Evolutionary conservation across 192 early-diverging fungal genomes (phyloP).

Genomic region (Rhizophagus prolifer): DNA sequence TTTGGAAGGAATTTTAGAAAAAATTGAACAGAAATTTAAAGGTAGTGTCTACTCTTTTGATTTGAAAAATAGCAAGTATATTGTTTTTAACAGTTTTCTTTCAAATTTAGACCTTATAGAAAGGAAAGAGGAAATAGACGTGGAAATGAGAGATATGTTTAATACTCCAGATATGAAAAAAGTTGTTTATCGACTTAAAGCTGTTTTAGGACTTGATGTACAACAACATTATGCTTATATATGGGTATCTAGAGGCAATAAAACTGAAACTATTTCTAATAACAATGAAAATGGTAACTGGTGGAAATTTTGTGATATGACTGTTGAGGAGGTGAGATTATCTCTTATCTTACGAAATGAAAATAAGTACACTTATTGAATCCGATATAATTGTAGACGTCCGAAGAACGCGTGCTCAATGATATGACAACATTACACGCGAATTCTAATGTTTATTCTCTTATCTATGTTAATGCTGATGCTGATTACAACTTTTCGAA

Average conservation of each 20-base stretch:
- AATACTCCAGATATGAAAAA: slow-evolving; percentile 8
- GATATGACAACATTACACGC: background rate
- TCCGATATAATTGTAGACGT: background rate
- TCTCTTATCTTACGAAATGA: background rate
- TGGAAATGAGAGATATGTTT: background rate
- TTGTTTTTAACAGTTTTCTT: background rate
- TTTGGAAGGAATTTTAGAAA: background rate
- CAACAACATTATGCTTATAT: slow-evolving; percentile 10
- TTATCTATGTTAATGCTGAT: slow-evolving; percentile 3
- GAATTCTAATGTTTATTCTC: background rate
- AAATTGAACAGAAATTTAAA: slow-evolving; percentile 11
- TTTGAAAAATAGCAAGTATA: background rate
- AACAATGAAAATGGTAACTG: slow-evolving; percentile 3
- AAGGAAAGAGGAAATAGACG: slow-evolving; percentile 6
- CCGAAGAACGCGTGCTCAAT: background rate
- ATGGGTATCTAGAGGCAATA: background rate
- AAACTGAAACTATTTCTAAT: background rate
- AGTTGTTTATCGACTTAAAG: background rate
- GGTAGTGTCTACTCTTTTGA: background rate
- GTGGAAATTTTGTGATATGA: slow-evolving; percentile 1
- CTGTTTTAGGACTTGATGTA: background rate
- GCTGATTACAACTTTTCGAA: slow-evolving; percentile 2
- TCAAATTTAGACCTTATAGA: background rate
- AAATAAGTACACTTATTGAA: background rate
- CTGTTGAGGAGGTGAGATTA: background rate